These are phyloP conservation scores for Filobasidium wieringae DNA, from an alignment of 768 basidiomycete species.

Conservation along the genomic window DNA sequence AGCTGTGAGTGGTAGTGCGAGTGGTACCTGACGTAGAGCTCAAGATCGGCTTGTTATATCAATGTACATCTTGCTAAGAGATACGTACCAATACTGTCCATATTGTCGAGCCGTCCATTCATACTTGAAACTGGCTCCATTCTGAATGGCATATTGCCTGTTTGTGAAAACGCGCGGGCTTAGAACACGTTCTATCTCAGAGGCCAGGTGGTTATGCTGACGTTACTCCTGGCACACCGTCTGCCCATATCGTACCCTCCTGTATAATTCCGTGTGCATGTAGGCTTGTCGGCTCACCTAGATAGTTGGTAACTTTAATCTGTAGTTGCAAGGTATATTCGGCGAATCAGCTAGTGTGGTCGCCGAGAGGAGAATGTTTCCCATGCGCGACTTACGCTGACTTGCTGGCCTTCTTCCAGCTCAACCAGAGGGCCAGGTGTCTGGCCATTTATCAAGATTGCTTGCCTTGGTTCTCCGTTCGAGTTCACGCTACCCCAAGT, in stretches of 20 bases:
- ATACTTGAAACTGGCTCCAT: conserved; percentile 7
- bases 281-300: background rate
- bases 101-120: conserved; percentile 5
- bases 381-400: conserved; percentile 6
- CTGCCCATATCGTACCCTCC: conserved; percentile 1
- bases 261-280: conserved; percentile 11
- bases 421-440: conserved; percentile 13
- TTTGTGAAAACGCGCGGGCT: background rate
- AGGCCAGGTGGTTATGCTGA: background rate
- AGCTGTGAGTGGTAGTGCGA: conserved; percentile 11
- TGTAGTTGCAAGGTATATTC: background rate
- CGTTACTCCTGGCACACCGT: conserved; percentile 11
- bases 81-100: conserved; percentile 8
- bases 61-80: background rate
- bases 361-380: background rate
- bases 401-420: conserved; percentile 4
- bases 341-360: too few relatives aligned
- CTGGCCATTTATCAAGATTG: conserved; percentile 11
- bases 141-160: conserved; percentile 8
- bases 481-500: conserved; percentile 2
- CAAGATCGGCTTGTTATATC: background rate
- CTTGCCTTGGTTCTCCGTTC: conserved; percentile 8
- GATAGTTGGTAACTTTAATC: conserved; percentile 3
- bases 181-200: background rate
- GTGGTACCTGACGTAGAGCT: conserved; percentile 5